Conservation (phyloP, 345 rosid species). For the Pugionium dolabratum region DNA sequence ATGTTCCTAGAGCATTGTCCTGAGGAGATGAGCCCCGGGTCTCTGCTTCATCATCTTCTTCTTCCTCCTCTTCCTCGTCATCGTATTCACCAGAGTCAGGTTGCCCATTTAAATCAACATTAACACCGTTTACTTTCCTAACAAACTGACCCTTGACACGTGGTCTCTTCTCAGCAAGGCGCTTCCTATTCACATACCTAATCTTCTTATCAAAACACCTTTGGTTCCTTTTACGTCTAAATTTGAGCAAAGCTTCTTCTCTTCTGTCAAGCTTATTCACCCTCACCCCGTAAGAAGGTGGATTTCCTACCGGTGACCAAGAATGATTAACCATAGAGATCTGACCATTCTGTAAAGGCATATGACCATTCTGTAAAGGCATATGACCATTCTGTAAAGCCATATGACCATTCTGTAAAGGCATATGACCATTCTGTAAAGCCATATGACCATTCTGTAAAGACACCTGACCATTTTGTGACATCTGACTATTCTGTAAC, state of each 20-base stretch:
- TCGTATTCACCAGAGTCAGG: slow-evolving; percentile 67
- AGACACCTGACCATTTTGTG: slow-evolving; percentile 65
- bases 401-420: no score
- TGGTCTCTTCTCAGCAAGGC: slow-evolving; percentile 96
- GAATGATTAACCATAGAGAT: slow-evolving; percentile 55
- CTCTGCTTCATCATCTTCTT: slow-evolving; percentile 50
- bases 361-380: background rate
- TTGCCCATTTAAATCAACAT: slow-evolving; percentile 83
- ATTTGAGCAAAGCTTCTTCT: slow-evolving; percentile 88
- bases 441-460: slow-evolving; percentile 57
- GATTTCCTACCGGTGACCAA: slow-evolving; percentile 64
- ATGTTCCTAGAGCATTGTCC: slow-evolving; percentile 52
- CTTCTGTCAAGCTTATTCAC: slow-evolving; percentile 71
- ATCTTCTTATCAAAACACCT: slow-evolving; percentile 97
- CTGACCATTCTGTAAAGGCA: slow-evolving; percentile 65
- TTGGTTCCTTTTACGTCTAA: slow-evolving; percentile 90
- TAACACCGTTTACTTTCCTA: slow-evolving; percentile 78
- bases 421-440: no score
- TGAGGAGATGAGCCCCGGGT: slow-evolving; percentile 66
- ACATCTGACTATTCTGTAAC: slow-evolving; percentile 62
- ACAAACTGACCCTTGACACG: slow-evolving; percentile 98
- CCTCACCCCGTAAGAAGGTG: slow-evolving; percentile 54
- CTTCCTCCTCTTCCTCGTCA: slow-evolving; percentile 73
- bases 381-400: slow-evolving; percentile 46
- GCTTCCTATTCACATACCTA: slow-evolving; percentile 86